Evolutionary conservation across 2,329 filamentous ascomycete genomes (phyloP).

Genomic region (Madurella mycetomatis): DNA sequence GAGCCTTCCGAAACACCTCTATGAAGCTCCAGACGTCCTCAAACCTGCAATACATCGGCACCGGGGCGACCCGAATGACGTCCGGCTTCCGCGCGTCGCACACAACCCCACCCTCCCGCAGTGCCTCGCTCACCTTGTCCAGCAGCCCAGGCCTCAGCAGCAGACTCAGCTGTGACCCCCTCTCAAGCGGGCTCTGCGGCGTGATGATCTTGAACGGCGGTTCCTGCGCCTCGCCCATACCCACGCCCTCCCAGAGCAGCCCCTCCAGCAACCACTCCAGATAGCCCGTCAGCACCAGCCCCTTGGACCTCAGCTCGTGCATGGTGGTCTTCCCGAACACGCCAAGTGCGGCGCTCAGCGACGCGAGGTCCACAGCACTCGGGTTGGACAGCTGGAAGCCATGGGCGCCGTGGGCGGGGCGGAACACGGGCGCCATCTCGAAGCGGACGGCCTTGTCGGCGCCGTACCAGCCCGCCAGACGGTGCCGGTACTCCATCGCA

Average conservation of each 20-base stretch:
- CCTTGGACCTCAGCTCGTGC: slow-evolving; percentile 63
- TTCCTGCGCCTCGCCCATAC: slow-evolving; percentile 22
- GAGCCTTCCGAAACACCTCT: slow-evolving; percentile 18
- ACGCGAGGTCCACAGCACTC: slow-evolving; percentile 70
- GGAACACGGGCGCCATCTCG: slow-evolving; percentile 76
- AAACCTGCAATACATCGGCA: slow-evolving; percentile 79
- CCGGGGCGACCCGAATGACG: slow-evolving; percentile 78
- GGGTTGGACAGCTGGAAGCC: slow-evolving; percentile 87
- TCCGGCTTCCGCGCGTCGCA: slow-evolving; percentile 82
- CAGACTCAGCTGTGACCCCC: slow-evolving; percentile 77
- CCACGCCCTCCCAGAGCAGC: slow-evolving; percentile 35
- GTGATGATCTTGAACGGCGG: slow-evolving; percentile 62
- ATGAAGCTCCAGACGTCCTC: slow-evolving; percentile 53
- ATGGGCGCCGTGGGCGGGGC: slow-evolving; percentile 70
- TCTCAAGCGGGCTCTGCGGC: slow-evolving; percentile 59
- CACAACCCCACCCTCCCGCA: slow-evolving; percentile 67
- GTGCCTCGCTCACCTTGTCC: slow-evolving; percentile 58
- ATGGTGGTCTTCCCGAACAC: slow-evolving; percentile 72
- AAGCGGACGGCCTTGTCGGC: slow-evolving; percentile 73
- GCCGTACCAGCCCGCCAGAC: slow-evolving; percentile 84
- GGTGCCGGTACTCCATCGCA: slow-evolving; percentile 51
- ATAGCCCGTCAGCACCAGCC: slow-evolving; percentile 69
- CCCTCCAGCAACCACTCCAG: slow-evolving; percentile 61
- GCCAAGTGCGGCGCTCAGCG: slow-evolving; percentile 67
- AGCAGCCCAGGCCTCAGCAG: slow-evolving; percentile 63